These are phyloP conservation scores for Prunus mongolica DNA, from an alignment of 306 rosid genomes.

Conservation along the genomic window DNA sequence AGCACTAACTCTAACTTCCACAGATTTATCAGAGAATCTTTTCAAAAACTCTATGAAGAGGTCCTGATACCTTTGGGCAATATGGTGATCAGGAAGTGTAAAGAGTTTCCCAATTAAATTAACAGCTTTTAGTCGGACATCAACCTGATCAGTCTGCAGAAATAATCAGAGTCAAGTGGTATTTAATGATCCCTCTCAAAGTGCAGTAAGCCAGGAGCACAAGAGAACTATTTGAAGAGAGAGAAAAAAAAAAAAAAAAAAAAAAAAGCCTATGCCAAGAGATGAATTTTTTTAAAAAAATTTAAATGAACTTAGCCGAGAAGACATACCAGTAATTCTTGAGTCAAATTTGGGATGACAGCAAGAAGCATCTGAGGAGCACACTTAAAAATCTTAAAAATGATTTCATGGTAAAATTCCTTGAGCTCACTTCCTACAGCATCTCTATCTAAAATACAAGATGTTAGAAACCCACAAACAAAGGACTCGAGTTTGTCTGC, in stretches of 20 bases:
- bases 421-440: slow-evolving; percentile 56
- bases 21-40: slow-evolving; percentile 87
- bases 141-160: slow-evolving; percentile 89
- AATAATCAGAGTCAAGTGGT: slow-evolving; percentile 16
- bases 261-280: background rate
- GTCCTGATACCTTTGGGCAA: slow-evolving; percentile 53
- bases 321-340: slow-evolving; percentile 61
- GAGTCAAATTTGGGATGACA: slow-evolving; percentile 70
- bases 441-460: slow-evolving; percentile 74
- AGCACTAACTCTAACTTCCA: slow-evolving; percentile 80
- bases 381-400: slow-evolving; percentile 59
- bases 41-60: slow-evolving; percentile 77
- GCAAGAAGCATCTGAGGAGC: slow-evolving; percentile 80
- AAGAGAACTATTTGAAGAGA: background rate
- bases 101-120: slow-evolving; percentile 77
- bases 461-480: slow-evolving; percentile 63
- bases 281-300: background rate
- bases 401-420: slow-evolving; percentile 78
- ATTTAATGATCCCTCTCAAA: slow-evolving; percentile 3
- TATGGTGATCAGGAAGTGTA: slow-evolving; percentile 57
- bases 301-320: slow-evolving; percentile 5
- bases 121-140: slow-evolving; percentile 89
- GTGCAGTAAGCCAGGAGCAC: background rate
- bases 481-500: slow-evolving; percentile 60
- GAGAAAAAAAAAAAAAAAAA: background rate